Base-by-base conservation (phyloP, 2,329 filamentous ascomycete genomes). In the Exophiala calicioides region DNA sequence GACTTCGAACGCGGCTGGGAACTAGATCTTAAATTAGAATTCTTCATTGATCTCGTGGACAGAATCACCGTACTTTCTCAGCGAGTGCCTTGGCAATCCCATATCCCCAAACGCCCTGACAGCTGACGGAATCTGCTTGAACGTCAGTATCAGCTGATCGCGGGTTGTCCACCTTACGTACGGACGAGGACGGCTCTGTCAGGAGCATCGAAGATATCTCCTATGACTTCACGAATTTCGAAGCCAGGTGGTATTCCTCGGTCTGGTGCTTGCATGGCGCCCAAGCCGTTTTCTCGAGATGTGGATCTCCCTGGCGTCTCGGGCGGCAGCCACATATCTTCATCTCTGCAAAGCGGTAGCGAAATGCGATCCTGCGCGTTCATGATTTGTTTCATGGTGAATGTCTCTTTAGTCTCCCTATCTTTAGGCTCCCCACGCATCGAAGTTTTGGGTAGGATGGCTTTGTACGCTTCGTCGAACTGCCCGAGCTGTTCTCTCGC, bases 61-160 rank as follows among this genome's bases (percentile, higher is more conserved):
- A 19, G n/a, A 13, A 39, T 24, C 7, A 24, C 24, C 46, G 9
- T 58, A 68, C 66, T 16, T 62, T 62, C 3, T 62, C 48, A 16
- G 68, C 72, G 64, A 82, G 82, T 0, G 63, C 67, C 24, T 58
- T 54, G 2, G 80, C 80, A 42, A 83, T 79, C n/a, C 80, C 80
- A 3, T 69, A 70, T 34, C 78, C 77, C 80, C 80, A 84, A 10
- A 58, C 59, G 4, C 80, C 80, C 50, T 72, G 63, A 39, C 73
- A 74, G 61, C 83, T 84, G 65, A 79, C 82, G 9, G 80, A 78
- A 60, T 84, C 71, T 73, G 41, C 3, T 18, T 40, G 44, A 8
- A 23, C 34, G 7, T 20, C 9, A 21, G 32, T 44, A 32, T 30
- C 44, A 20, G 4, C 4, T 27, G 3, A 27, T 32, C 19, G 10